phyloP scores from a whole-genome alignment of 306 rosid species.

The Vicia villosa region DNA sequence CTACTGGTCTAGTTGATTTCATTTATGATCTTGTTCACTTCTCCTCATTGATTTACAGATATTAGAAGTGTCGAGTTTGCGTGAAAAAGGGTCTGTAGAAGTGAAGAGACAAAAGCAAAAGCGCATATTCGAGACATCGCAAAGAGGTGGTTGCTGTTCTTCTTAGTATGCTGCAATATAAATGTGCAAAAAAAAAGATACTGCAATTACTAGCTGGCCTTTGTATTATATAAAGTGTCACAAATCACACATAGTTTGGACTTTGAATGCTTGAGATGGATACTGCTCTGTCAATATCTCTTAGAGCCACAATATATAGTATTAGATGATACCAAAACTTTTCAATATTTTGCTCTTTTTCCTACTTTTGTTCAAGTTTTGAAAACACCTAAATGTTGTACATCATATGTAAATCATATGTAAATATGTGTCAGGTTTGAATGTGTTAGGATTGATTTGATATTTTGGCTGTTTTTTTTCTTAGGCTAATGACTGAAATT shows the following conservation, averaged over 20 bases:
- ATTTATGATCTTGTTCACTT: no score
- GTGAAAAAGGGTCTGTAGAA: constrained; percentile 65
- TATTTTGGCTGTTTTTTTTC: no score
- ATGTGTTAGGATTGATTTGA: background rate
- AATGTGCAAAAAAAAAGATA: constrained; percentile 9
- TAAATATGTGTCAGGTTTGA: constrained; percentile 35
- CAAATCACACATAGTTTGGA: constrained; percentile 31
- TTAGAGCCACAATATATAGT: constrained; percentile 17
- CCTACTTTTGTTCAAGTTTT: constrained; percentile 20
- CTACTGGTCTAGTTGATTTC: background rate
- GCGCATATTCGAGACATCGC: constrained; percentile 35
- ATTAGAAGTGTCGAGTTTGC: constrained; percentile 66
- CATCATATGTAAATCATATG: no score
- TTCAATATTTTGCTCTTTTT: constrained; percentile 7
- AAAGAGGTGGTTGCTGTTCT: constrained; percentile 59
- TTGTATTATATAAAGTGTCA: constrained; percentile 5
- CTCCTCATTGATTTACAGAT: constrained; percentile 64
- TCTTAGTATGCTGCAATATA: constrained; percentile 33
- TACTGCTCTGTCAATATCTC: constrained; percentile 15
- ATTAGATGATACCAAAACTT: constrained; percentile 18
- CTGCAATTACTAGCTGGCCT: constrained; percentile 20
- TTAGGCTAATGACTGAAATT: no score
- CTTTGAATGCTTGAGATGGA: constrained; percentile 27
- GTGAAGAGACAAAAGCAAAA: constrained; percentile 72
- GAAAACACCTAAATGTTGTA: constrained; percentile 23